A percentile compares a stretch with the other conserved stretches of the same genome.
phyloP scores from a whole-genome alignment of 495 filamentous ascomycete species.

The Oleoguttula mirabilis region DNA sequence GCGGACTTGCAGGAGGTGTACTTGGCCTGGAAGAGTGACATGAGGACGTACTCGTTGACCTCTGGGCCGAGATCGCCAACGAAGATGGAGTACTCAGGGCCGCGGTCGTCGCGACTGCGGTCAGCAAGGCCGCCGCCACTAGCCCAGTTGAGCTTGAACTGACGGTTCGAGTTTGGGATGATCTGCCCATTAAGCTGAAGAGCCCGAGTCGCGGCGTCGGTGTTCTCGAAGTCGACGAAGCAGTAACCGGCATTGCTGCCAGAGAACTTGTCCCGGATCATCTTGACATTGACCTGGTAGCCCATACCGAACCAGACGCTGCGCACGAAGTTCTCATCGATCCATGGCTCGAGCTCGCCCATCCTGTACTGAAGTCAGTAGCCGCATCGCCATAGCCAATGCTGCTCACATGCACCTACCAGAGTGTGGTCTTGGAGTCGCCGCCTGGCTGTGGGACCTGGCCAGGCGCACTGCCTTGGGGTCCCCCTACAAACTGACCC shows the following conservation, averaged over 20 bases:
- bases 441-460: conserved; percentile 41
- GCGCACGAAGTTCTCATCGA: conserved; percentile 97
- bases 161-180: conserved; percentile 86
- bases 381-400: not conserved
- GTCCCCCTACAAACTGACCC: conserved; percentile 6
- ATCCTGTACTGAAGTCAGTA: conserved; percentile 50
- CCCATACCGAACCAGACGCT: conserved; percentile 83
- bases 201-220: conserved; percentile 82
- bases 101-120: conserved; percentile 85
- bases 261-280: conserved; percentile 99
- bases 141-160: conserved; percentile 99
- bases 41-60: conserved; percentile 96
- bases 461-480: conserved; percentile 19
- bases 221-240: conserved; percentile 83
- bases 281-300: conserved; percentile 95
- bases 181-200: conserved; percentile 75
- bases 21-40: conserved; percentile 89
- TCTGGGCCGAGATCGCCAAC: conserved; percentile 96
- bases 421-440: conserved; percentile 65
- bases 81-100: conserved; percentile 93
- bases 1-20: conserved; percentile 98
- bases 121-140: conserved; percentile 93
- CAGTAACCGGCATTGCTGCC: conserved; percentile 98
- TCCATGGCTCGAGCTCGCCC: conserved; percentile 98
- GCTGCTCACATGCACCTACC: conserved; percentile 56